Base-by-base conservation (phyloP, 768 basidiomycete species). In the Dentipellis sp. region DNA sequence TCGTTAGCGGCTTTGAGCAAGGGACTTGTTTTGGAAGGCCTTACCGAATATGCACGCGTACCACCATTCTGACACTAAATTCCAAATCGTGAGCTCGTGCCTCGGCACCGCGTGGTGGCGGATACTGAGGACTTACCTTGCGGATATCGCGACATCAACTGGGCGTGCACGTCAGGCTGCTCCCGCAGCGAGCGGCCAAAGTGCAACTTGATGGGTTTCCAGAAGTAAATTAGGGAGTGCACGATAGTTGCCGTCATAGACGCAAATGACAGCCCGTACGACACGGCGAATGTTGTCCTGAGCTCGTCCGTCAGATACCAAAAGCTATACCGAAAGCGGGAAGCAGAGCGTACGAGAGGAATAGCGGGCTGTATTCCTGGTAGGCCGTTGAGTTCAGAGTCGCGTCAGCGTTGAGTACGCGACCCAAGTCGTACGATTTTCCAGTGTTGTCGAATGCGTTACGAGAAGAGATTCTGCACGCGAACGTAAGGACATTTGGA, bases 241-340 rank as follows among this genome's bases (percentile, higher is more conserved):
- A 69, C 66, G 52, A 77, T 63, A 9, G 75, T 75, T 10, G 75
- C 69, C 12, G 74, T 73, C 51, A 74, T 72, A n/a, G 71, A 68
- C 14, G 74, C 74, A 59, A 78, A 77, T 10, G 66, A 65, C 19
- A 73, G 64, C 37, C 80, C 83, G 58, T 88, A 88, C 8, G 81
- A 74, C 59, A 84, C 71, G 12, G 76, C 76, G 61, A 84, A 84
- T 3, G 81, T 77, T 38, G 79, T 79, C 11, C 79, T 79, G 52
- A 29, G 65, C 12, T n/a, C 11, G 6, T 17, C 10, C 10, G 34
- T 52, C 17, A 36, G 36, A n/a, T 19, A 52, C 29, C 42, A 19
- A 6, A 16, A 17, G 2, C 19, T 14, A 23, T n/a, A 10, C 36
- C 14, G 51, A 11, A 14, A 37, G 16, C 10, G 16, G 29, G 9